phyloP scores from a whole-genome alignment of 345 rosid species.

The Pseudoturritis turrita region DNA sequence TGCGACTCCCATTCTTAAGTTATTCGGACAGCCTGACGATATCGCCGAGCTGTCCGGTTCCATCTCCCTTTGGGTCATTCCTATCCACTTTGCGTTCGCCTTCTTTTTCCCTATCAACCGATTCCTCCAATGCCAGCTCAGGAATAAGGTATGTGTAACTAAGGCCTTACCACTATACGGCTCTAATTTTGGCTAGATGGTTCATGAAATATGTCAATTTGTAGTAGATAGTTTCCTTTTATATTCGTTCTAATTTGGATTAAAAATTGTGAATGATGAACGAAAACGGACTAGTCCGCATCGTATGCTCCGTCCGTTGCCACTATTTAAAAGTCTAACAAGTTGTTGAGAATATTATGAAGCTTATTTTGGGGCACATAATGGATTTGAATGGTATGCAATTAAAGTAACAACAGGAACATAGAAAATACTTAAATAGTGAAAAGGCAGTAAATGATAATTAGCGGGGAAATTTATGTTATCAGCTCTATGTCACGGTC shows the following conservation, averaged over 20 bases:
- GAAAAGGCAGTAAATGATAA: too few species aligned
- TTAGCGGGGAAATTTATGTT: too few species aligned
- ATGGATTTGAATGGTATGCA: background rate
- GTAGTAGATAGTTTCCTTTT: too few species aligned
- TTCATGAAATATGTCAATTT: background rate
- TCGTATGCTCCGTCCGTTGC: too few species aligned
- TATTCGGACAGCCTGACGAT: constrained; percentile 53
- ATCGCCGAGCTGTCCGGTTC: constrained; percentile 49
- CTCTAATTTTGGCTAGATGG: background rate
- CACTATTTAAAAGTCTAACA: too few species aligned
- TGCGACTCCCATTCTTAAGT: constrained; percentile 41
- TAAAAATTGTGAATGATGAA: too few species aligned
- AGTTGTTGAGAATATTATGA: background rate
- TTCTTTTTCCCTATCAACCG: constrained; percentile 61
- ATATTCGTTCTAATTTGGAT: too few species aligned
- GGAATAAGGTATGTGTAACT: background rate
- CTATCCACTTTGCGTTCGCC: constrained; percentile 67
- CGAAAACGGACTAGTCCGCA: too few species aligned
- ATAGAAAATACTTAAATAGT: too few species aligned
- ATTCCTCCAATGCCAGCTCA: constrained; percentile 61
- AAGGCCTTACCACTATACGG: background rate
- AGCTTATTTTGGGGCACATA: background rate
- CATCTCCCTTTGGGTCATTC: constrained; percentile 44
- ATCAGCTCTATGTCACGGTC: too few species aligned
- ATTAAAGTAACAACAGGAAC: too few species aligned